Conservation (phyloP, 495 filamentous ascomycete genomes). For the Penicillium maclennaniae region DNA sequence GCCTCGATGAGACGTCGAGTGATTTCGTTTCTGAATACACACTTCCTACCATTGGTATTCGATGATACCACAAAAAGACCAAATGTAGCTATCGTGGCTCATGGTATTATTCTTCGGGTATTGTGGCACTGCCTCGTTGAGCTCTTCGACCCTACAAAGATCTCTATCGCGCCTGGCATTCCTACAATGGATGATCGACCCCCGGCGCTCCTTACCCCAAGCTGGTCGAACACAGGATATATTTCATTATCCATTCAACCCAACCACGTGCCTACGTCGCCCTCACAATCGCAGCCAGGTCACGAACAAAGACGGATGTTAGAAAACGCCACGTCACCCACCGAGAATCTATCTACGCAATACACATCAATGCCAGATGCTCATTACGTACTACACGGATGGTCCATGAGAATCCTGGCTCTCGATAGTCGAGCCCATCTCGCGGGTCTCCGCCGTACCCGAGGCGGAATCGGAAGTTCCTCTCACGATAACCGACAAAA, state of each 20-base stretch:
- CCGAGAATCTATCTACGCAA: neutral
- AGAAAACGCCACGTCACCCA: too few relatives aligned
- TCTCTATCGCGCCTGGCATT: conserved; percentile 15
- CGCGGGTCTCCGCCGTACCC: conserved; percentile 64
- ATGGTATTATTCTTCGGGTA: conserved; percentile 71
- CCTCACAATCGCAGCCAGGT: neutral
- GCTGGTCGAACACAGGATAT: conserved; percentile 67
- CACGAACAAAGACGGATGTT: neutral
- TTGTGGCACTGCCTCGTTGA: conserved; percentile 61
- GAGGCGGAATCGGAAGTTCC: conserved; percentile 68
- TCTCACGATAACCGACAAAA: conserved; percentile 67
- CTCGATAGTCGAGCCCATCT: conserved; percentile 63
- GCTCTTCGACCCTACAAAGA: conserved; percentile 44
- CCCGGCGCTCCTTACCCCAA: conserved; percentile 25
- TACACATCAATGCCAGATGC: neutral
- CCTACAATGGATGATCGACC: conserved; percentile 6
- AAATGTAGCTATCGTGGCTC: conserved; percentile 67
- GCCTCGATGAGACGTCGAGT: conserved; percentile 59
- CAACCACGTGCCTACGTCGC: neutral
- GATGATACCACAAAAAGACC: conserved; percentile 17
- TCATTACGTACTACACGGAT: conserved; percentile 13
- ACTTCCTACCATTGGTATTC: conserved; percentile 56
- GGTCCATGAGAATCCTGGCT: conserved; percentile 19
- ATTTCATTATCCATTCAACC: conserved; percentile 46
- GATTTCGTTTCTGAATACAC: conserved; percentile 57